A percentile compares a stretch with the other conserved stretches of the same genome.
Conservation (phyloP, 2,329 filamentous ascomycete species). For the Thielaviopsis populi region DNA sequence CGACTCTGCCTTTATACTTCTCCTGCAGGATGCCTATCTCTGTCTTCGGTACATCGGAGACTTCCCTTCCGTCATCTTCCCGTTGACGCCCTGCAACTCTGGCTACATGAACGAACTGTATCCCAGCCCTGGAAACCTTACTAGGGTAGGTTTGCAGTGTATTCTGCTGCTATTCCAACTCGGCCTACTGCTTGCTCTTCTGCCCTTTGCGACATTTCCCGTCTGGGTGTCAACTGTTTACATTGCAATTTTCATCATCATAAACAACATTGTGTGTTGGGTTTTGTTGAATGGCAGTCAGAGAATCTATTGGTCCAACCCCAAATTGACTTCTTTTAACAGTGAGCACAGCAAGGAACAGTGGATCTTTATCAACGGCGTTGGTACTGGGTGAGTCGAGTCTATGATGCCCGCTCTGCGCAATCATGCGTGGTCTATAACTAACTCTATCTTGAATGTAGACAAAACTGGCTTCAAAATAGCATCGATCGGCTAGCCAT, state of each 20-base stretch:
- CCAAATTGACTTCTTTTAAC: slow-evolving; percentile 34
- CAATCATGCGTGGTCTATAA: slow-evolving; percentile 14
- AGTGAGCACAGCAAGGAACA: slow-evolving; percentile 46
- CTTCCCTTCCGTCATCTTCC: slow-evolving; percentile 48
- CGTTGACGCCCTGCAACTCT: slow-evolving; percentile 37
- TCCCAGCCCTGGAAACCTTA: slow-evolving; percentile 40
- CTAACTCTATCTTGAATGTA: slow-evolving; percentile 19
- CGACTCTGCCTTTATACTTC: slow-evolving; percentile 36
- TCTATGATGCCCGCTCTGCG: background rate
- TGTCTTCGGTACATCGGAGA: slow-evolving; percentile 36
- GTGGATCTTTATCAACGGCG: slow-evolving; percentile 71
- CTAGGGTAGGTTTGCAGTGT: slow-evolving; percentile 41
- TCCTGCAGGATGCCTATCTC: slow-evolving; percentile 21
- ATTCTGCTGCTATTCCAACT: slow-evolving; percentile 44
- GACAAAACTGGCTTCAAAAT: slow-evolving; percentile 50
- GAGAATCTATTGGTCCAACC: slow-evolving; percentile 36
- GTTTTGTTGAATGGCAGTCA: slow-evolving; percentile 37
- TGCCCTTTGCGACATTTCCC: slow-evolving; percentile 32
- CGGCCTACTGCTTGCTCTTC: slow-evolving; percentile 45
- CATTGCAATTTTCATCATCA: slow-evolving; percentile 30
- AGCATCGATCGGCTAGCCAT: slow-evolving; percentile 57
- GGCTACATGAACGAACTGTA: slow-evolving; percentile 49
- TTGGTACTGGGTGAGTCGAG: slow-evolving; percentile 41
- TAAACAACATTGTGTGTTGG: slow-evolving; percentile 38
- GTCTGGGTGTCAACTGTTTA: slow-evolving; percentile 32